Conservation (phyloP, 768 basidiomycete species). For the Mrakia gelida region DNA sequence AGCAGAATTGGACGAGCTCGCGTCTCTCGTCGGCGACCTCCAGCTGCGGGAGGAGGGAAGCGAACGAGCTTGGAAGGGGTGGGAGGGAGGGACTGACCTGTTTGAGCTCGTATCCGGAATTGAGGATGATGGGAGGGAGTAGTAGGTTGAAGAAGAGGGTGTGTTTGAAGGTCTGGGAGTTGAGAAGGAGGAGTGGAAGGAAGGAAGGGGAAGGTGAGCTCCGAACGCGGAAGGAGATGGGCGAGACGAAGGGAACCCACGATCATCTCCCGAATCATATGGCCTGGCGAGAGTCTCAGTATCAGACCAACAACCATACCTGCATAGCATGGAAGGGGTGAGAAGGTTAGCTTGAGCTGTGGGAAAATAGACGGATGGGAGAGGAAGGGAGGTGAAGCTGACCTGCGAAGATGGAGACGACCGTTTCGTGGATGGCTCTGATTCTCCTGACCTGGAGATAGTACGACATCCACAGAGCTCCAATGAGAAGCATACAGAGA, state of each 20-base stretch:
- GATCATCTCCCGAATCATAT: conserved; percentile 94
- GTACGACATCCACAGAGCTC: conserved; percentile 94
- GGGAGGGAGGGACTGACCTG: conserved; percentile 54
- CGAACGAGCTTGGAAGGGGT: conserved; percentile 2
- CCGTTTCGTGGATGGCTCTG: conserved; percentile 89
- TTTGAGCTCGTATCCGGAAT: conserved; percentile 95
- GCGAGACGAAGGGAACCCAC: conserved; percentile 53
- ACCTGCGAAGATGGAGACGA: conserved; percentile 87
- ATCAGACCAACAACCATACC: conserved; percentile 91
- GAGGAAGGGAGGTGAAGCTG: conserved; percentile 8
- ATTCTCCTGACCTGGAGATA: conserved; percentile 96
- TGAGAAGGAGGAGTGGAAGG: neutral
- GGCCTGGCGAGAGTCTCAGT: conserved; percentile 82
- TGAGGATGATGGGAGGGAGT: conserved; percentile 96
- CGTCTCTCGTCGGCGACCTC: neutral
- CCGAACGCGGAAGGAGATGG: conserved; percentile 10
- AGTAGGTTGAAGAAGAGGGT: conserved; percentile 96
- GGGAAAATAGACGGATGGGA: neutral
- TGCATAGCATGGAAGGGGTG: conserved; percentile 4
- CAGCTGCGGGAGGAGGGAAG: neutral
- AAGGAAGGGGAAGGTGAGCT: neutral
- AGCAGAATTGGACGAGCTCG: neutral
- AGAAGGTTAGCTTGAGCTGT: neutral
- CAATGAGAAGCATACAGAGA: conserved; percentile 69
- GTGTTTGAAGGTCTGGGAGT: conserved; percentile 79